These are phyloP conservation scores for Phyllostachys edulis DNA, from an alignment of 176 grass and related monocot species.

Conservation along the genomic window DNA sequence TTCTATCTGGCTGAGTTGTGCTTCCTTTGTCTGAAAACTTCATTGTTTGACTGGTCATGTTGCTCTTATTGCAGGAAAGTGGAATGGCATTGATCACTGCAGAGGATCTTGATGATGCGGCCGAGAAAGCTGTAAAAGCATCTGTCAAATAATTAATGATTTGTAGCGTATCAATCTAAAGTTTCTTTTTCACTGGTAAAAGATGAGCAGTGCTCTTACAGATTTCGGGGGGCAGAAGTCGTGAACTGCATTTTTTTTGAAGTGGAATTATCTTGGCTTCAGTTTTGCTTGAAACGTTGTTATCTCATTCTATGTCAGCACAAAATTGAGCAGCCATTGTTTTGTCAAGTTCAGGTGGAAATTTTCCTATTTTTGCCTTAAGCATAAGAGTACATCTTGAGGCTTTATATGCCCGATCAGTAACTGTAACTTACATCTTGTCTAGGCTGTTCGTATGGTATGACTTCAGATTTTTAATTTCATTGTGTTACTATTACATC, in stretches of 20 bases:
- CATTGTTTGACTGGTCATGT: constrained; percentile 5
- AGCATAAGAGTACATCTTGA: not conserved
- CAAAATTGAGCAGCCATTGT: constrained; percentile 18
- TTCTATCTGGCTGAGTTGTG: not conserved
- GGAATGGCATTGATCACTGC: constrained; percentile 92
- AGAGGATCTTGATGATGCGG: constrained; percentile 96
- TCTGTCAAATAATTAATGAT: constrained; percentile 49
- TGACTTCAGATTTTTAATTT: not conserved
- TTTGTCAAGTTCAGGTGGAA: constrained; percentile 13
- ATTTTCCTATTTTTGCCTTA: not conserved
- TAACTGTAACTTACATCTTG: not conserved
- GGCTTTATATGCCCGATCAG: not conserved
- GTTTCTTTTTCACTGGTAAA: constrained; percentile 28
- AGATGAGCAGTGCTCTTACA: constrained; percentile 35
- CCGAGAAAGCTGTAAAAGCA: constrained; percentile 90
- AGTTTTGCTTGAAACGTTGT: not conserved
- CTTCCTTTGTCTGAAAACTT: not conserved
- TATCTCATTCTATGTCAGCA: constrained; percentile 7
- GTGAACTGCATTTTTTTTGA: constrained; percentile 28
- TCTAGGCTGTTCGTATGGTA: not conserved
- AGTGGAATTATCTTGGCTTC: constrained; percentile 23
- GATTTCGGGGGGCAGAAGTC: constrained; percentile 18
- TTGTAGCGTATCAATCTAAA: constrained; percentile 11
- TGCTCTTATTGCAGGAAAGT: constrained; percentile 67
- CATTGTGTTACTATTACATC: not conserved